These are phyloP conservation scores for Lactarius akahatsu DNA, from an alignment of 768 basidiomycete genomes.

Conservation along the genomic window DNA sequence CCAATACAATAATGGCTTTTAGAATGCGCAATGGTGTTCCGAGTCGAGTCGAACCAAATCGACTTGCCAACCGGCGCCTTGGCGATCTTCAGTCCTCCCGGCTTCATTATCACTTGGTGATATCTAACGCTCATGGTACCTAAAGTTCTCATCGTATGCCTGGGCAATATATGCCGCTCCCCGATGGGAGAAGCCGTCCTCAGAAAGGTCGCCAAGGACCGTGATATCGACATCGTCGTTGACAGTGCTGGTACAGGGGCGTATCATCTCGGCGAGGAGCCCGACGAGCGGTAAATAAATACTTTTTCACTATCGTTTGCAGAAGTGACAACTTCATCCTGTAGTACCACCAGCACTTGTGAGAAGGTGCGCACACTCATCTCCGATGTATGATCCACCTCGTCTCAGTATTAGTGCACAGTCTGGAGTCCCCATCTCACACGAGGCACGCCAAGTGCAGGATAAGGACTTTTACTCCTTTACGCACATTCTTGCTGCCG, in stretches of 20 bases:
- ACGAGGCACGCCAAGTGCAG: conserved; percentile 63
- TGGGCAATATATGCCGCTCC: conserved; percentile 86
- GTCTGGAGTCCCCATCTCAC: conserved; percentile 71
- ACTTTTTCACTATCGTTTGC: not conserved
- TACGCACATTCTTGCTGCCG: conserved; percentile 85
- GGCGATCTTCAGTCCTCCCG: not conserved
- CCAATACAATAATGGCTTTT: not conserved
- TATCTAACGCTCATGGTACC: conserved; percentile 30
- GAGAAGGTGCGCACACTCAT: conserved; percentile 50
- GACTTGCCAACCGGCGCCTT: not conserved
- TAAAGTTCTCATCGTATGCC: conserved; percentile 71
- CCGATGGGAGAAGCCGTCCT: conserved; percentile 93
- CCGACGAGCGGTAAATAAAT: conserved; percentile 66
- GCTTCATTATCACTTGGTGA: not conserved
- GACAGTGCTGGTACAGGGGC: conserved; percentile 85
- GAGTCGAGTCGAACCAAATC: not conserved
- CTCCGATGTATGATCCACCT: not conserved
- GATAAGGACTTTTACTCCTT: conserved; percentile 69
- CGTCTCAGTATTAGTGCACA: conserved; percentile 33
- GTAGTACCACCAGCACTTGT: conserved; percentile 69
- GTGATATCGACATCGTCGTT: conserved; percentile 64
- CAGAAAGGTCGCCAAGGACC: conserved; percentile 60
- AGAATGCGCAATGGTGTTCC: not conserved
- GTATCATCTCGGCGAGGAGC: conserved; percentile 82
- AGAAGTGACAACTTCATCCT: not conserved